Conservation (phyloP, 306 rosid species). For the Begonia masoniana region DNA sequence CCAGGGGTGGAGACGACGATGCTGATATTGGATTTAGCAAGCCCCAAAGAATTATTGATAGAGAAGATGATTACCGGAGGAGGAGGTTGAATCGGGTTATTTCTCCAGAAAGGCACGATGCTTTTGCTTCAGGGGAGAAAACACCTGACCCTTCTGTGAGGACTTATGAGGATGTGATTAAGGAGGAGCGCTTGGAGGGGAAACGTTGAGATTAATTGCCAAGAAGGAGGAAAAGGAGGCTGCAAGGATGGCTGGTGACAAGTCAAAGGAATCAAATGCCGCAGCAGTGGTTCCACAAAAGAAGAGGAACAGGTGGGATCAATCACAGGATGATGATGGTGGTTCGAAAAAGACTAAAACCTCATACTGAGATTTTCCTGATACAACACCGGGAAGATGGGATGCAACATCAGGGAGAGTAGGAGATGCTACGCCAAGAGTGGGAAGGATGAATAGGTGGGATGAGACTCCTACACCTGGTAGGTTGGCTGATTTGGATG, state of each 20-base stretch:
- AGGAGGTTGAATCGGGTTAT: conserved; percentile 43
- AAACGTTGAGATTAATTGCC: conserved; percentile 34
- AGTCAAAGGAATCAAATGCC: background rate
- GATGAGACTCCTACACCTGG: conserved; percentile 70
- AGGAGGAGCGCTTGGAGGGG: conserved; percentile 50
- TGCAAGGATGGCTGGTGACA: conserved; percentile 18
- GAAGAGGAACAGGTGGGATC: conserved; percentile 68
- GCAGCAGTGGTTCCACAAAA: conserved; percentile 25
- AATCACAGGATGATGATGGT: conserved; percentile 45
- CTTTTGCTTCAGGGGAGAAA: conserved; percentile 61
- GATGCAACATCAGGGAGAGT: conserved; percentile 58
- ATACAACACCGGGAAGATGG: conserved; percentile 59
- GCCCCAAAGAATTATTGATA: conserved; percentile 42
- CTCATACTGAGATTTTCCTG: too few species aligned
- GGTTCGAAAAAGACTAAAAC: conserved; percentile 31
- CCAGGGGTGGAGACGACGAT: conserved; percentile 29
- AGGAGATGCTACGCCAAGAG: conserved; percentile 40
- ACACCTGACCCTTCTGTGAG: conserved; percentile 51
- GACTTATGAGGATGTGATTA: conserved; percentile 57
- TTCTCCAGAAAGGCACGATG: conserved; percentile 57
- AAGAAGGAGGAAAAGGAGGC: conserved; percentile 59
- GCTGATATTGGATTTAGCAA: conserved; percentile 35
- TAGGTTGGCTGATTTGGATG: conserved; percentile 44
- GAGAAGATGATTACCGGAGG: conserved; percentile 49
- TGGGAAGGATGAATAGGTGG: conserved; percentile 67